Conservation (phyloP, 148 eudicot species). For the Tetragonia tetragonoides region DNA sequence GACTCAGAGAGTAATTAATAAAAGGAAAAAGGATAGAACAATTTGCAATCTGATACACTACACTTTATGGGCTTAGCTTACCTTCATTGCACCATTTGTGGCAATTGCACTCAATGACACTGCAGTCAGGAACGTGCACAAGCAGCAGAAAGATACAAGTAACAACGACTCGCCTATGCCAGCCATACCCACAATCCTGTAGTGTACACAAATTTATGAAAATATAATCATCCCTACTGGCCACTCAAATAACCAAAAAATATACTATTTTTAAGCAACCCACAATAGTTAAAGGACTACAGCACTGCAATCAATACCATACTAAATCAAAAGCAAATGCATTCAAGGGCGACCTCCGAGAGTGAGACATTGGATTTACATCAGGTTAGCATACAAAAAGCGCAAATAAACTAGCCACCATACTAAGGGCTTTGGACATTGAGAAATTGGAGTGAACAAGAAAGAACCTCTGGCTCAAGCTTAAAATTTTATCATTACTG, state of each 20-base stretch:
- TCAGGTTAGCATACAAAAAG: too few species aligned
- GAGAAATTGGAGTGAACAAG: too few species aligned
- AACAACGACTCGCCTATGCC: constrained; percentile 85
- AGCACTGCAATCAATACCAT: too few species aligned
- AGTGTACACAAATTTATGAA: constrained; percentile 24
- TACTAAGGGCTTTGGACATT: too few species aligned
- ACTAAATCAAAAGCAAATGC: too few species aligned
- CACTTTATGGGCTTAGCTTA: constrained; percentile 19
- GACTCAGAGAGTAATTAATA: background rate
- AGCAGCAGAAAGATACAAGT: constrained; percentile 84
- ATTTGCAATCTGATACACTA: background rate
- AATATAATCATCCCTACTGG: background rate
- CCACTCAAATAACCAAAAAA: background rate
- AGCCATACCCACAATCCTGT: constrained; percentile 99
- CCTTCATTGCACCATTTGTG: constrained; percentile 99
- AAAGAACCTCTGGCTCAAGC: too few species aligned
- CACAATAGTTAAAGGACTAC: too few species aligned
- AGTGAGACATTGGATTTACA: too few species aligned
- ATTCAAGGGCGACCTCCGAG: too few species aligned
- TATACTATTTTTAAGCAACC: background rate
- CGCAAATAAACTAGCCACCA: too few species aligned
- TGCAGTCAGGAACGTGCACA: constrained; percentile 91
- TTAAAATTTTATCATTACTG: too few species aligned
- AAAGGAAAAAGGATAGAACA: background rate
- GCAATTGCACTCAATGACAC: constrained; percentile 97